Evolutionary conservation across 2,329 filamentous ascomycete genomes (phyloP).

Genomic region (Trichoderma lentiforme): DNA sequence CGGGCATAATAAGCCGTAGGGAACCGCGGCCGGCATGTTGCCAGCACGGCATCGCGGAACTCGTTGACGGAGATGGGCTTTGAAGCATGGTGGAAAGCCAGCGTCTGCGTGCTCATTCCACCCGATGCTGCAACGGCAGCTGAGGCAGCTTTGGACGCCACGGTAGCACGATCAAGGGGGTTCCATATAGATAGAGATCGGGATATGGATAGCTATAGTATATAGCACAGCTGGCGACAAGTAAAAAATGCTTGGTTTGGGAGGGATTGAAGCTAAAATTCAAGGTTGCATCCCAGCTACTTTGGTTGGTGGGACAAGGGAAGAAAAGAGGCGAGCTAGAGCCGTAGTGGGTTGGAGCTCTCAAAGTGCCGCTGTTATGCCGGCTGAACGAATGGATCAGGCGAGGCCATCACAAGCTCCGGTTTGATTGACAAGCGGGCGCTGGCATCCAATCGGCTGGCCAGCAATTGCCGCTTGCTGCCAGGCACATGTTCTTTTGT

Average conservation of each 20-base stretch:
- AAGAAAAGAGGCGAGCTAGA: background rate
- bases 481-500: background rate
- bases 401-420: slow-evolving; percentile 2
- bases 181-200: background rate
- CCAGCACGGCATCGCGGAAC: slow-evolving; percentile 47
- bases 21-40: slow-evolving; percentile 50
- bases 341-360: background rate
- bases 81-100: slow-evolving; percentile 37
- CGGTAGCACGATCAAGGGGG: slow-evolving; percentile 6
- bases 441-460: background rate
- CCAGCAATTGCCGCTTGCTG: background rate
- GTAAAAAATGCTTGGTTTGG: background rate
- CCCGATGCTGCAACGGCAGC: slow-evolving; percentile 17
- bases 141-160: slow-evolving; percentile 13
- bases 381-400: background rate
- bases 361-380: background rate
- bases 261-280: background rate
- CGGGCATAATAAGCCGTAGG: slow-evolving; percentile 35
- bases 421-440: background rate
- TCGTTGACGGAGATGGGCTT: slow-evolving; percentile 38
- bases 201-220: background rate
- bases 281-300: background rate
- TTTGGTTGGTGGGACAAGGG: background rate
- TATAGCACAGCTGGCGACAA: background rate
- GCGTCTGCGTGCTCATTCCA: slow-evolving; percentile 36